Evolutionary conservation across 2,329 filamentous ascomycete genomes (phyloP).

Genomic region (Scedosporium dehoogii): DNA sequence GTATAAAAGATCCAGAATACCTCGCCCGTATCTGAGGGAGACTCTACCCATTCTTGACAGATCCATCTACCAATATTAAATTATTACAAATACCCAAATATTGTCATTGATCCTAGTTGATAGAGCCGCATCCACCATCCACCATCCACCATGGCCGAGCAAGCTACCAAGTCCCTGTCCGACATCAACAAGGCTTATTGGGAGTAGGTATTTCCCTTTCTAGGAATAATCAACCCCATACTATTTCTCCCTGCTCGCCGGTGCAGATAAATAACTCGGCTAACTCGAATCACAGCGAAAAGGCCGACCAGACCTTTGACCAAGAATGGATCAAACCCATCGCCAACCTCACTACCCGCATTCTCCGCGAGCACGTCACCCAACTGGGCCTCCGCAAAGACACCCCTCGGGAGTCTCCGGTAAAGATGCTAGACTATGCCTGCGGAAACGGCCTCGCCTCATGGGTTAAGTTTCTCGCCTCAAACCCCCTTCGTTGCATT

Average conservation of each 20-base stretch:
- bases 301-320: constrained; percentile 8
- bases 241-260: no score
- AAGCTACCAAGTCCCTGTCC: constrained; percentile 6
- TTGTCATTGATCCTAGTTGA: background rate
- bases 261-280: background rate
- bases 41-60: background rate
- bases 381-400: constrained; percentile 7
- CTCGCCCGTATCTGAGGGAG: background rate
- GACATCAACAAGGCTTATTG: constrained; percentile 11
- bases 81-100: background rate
- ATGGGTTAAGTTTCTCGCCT: constrained; percentile 13
- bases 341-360: constrained; percentile 8
- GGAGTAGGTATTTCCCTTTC: constrained; percentile 5
- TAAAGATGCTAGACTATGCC: constrained; percentile 21
- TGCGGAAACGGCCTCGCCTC: constrained; percentile 20
- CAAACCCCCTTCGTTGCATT: background rate
- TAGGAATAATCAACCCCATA: background rate
- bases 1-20: background rate
- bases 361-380: constrained; percentile 8
- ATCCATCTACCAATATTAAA: background rate
- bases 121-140: background rate
- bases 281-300: constrained; percentile 3
- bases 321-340: constrained; percentile 12
- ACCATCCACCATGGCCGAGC: background rate
- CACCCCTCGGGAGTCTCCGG: background rate